A percentile compares a stretch with the other conserved stretches of the same genome.
Conservation (phyloP, 2,329 filamentous ascomycete species). For the Cladosporium oxysporum region DNA sequence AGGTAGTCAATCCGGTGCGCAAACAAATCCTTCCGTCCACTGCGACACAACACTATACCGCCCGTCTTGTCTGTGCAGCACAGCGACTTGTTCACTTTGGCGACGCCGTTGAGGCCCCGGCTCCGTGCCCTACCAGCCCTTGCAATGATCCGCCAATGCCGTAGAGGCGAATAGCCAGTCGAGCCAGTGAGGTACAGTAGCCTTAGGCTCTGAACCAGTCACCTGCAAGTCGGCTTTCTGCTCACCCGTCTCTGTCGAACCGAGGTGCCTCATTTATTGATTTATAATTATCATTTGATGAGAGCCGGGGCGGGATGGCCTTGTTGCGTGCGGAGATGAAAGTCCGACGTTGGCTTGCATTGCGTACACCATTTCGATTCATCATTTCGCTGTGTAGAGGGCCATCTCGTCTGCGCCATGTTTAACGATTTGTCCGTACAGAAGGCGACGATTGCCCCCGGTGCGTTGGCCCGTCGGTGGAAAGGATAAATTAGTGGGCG, state of each 20-base stretch:
- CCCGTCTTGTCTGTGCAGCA: conserved; percentile 2
- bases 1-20: conserved; percentile 3
- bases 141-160: conserved; percentile 2
- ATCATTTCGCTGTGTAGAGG: not conserved
- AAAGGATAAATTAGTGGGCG: conserved; percentile 5
- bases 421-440: not conserved
- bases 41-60: not conserved
- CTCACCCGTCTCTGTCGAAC: conserved; percentile 6
- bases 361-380: not conserved
- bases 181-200: not conserved
- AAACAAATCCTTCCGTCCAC: conserved; percentile 11
- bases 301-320: not conserved
- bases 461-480: conserved; percentile 4
- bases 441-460: not conserved
- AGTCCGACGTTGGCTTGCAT: not conserved
- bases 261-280: not conserved
- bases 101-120: not conserved
- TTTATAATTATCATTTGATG: not conserved
- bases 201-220: not conserved
- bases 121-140: not conserved
- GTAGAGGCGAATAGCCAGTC: not conserved
- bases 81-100: not conserved
- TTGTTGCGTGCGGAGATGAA: not conserved
- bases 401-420: not conserved
- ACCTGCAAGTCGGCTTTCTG: conserved; percentile 9